Conservation (phyloP, 1,284 basidiomycete species). For the Leccinum solheimii region DNA sequence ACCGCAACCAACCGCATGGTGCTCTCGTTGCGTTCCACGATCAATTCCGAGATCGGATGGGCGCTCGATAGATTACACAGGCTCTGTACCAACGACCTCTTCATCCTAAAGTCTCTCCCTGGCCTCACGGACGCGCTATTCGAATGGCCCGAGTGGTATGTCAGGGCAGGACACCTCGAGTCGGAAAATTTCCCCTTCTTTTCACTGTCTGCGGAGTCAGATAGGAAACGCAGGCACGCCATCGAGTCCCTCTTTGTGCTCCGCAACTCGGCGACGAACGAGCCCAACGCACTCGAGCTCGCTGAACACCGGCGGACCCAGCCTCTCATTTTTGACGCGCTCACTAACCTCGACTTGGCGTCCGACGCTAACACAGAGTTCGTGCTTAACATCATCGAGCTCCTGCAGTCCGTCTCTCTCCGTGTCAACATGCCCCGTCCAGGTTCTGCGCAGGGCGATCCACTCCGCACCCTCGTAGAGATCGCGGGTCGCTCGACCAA, state of each 20-base stretch:
- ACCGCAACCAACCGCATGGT: constrained; percentile 77
- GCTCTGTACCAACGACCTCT: constrained; percentile 73
- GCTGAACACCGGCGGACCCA: constrained; percentile 56
- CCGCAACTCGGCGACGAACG: constrained; percentile 70
- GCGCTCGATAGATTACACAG: constrained; percentile 77
- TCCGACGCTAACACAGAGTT: constrained; percentile 69
- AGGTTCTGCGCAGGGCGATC: constrained; percentile 38
- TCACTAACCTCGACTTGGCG: constrained; percentile 55
- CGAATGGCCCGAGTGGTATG: constrained; percentile 80
- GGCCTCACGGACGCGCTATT: constrained; percentile 78
- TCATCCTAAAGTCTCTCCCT: constrained; percentile 65
- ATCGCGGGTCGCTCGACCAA: constrained; percentile 63
- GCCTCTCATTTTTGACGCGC: constrained; percentile 56
- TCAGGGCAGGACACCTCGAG: constrained; percentile 50
- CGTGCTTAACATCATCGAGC: constrained; percentile 64
- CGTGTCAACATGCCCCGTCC: constrained; percentile 41
- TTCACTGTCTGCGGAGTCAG: constrained; percentile 40
- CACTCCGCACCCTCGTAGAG: constrained; percentile 50
- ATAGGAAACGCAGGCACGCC: constrained; percentile 25
- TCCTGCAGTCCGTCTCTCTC: constrained; percentile 55
- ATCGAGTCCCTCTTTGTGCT: constrained; percentile 76
- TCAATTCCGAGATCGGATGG: constrained; percentile 76
- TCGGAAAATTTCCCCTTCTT: constrained; percentile 51
- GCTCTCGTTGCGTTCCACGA: constrained; percentile 74
- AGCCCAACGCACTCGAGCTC: constrained; percentile 64